Evolutionary conservation across 768 basidiomycete species (phyloP), one percentile per base, ranked within the genome.

Genomic region (Strobilomyces echinocephalus): DNA sequence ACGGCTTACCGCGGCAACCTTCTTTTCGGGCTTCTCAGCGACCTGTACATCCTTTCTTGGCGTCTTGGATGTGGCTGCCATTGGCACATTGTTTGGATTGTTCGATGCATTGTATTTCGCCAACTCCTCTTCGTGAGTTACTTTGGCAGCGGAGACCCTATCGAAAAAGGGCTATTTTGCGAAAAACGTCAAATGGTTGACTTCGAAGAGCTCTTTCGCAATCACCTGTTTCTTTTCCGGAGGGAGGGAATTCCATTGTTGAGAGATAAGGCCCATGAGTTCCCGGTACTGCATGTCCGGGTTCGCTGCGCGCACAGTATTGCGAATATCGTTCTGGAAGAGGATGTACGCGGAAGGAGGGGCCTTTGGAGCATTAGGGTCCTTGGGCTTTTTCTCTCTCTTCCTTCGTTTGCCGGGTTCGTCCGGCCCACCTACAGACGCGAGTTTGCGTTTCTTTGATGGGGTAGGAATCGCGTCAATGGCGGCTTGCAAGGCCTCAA

Each of bases 361-460:
- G 9, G 92, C 85, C 68, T 95, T 97, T 31, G 95, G 95, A 53
- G 93, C 93, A 70, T 94, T 88, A 18, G 94, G 93, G 63, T 98
- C 95, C 70, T 86, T 84, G 38, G 64, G 76, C 61, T 87, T 86
- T 71, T 85, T 92, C 52, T 69, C 70, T 43, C 71, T 64, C 50
- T 56, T 73, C 39, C 58, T 65, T 54, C 65, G 60, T 56, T 63
- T 70, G 11, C 73, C 76, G 26, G 63, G 69, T 44, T 76, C 78
- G 5, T 67, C 73, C 10, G 58, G 69, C n/a, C 60, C 63, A 24
- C 73, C 72, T 16, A 55, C 33, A 39, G 28, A 50, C 0, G 62
- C 45, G 35, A 68, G 53, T 63, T 82, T 86, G 64, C 82, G 81
- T 68, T 88, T 88, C 56, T 74, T 77, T 21, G 69, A 67, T 20